A percentile compares a stretch with the other conserved stretches of the same genome.
Evolutionary conservation across 2,329 filamentous ascomycete genomes (phyloP).

Genomic region (Botrytis hyacinthi): DNA sequence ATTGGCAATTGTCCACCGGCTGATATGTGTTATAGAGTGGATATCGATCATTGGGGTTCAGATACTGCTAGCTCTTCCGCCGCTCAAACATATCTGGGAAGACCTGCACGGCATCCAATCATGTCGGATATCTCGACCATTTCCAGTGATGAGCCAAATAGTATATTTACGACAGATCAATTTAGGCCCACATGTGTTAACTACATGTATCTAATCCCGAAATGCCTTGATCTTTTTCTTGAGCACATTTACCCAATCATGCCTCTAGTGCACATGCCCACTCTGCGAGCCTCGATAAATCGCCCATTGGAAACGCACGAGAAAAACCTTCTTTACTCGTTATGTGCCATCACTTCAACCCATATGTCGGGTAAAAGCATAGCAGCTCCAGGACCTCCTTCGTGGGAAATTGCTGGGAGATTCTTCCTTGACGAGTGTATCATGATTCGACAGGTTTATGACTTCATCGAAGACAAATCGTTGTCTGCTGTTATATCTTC

Average conservation of each 20-base stretch:
- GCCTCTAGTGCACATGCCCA: constrained; percentile 59
- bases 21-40: constrained; percentile 14
- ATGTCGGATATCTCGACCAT: constrained; percentile 37
- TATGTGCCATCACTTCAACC: constrained; percentile 55
- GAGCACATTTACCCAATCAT: constrained; percentile 62
- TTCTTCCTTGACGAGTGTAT: constrained; percentile 59
- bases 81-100: constrained; percentile 25
- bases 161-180: constrained; percentile 42
- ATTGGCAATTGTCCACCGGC: background rate
- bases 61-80: constrained; percentile 26
- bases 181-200: constrained; percentile 46
- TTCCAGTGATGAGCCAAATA: constrained; percentile 43
- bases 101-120: constrained; percentile 32
- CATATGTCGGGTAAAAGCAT: constrained; percentile 49
- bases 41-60: constrained; percentile 33
- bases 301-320: constrained; percentile 42
- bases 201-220: constrained; percentile 51
- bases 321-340: constrained; percentile 52
- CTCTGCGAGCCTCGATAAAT: constrained; percentile 50
- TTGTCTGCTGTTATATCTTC: constrained; percentile 59
- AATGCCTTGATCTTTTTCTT: constrained; percentile 61
- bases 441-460: constrained; percentile 53
- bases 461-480: constrained; percentile 56
- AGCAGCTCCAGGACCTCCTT: constrained; percentile 41
- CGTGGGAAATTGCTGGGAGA: constrained; percentile 51